Base-by-base conservation (phyloP, 2,329 filamentous ascomycete species). In the Aspergillus pseudotamarii region DNA sequence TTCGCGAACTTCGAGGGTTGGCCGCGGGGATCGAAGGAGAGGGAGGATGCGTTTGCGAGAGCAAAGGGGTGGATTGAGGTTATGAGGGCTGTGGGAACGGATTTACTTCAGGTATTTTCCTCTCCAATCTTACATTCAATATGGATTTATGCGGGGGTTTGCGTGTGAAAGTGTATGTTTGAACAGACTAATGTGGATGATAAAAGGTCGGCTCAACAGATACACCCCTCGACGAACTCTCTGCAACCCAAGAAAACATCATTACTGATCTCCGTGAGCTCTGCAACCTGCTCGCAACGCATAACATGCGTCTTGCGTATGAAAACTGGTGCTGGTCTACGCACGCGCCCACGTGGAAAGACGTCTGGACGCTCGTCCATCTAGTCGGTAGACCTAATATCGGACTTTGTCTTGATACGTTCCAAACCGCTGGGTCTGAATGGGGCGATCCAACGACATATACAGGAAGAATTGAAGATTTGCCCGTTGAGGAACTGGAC, bases 291-390 rank as follows among this genome's bases (percentile, higher is more conserved):
- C 81, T 91, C 1, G 84, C 84, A 0, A 73, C 81, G 26, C 82
- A 86, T 54, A 82, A 83, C 0, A 86, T 88, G 72, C 83, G 85
- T 8, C 78, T 94, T 21, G 90, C 90, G 0, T 94, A 93, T 68
- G 91, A 94, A 77, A 93, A 93, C 72, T 93, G 90, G 90, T 92
- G 90, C 76, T 94, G 91, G 91, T 88, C 88, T 0, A 91, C 90
- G 0, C 85, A 88, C 56, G 89, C 90, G 0, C 85, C 88, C 0
- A 82, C 79, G 1, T 94, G 91, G 91, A 85, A 84, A 66, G 83
- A 88, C 56, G 88, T 89, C 0, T 93, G 89, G 89, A 79, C 85
- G 2, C 88, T 93, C 14, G 88, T 92, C 4, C 72, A 84, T 65
- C 81, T 81, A 51, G 89, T 88, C 2, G 79, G 91, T 67, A 78